Base-by-base conservation (phyloP, 345 rosid species). In the Gossypium bickii region DNA sequence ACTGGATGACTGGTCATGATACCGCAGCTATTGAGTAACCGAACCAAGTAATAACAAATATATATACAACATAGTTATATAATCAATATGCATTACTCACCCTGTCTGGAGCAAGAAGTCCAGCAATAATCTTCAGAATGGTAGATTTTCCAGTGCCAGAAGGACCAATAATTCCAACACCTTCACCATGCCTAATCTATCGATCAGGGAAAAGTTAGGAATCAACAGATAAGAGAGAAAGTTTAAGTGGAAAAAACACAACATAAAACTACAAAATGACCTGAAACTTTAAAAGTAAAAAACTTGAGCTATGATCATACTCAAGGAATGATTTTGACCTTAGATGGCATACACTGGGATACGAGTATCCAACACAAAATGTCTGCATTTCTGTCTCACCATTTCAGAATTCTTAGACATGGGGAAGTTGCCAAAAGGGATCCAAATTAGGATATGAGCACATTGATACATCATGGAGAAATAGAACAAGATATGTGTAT, bases 131-230 rank as follows among this genome's bases (percentile, higher is more conserved):
- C 89, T 91, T 94, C 76, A 94, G 83, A 86, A 93, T 81, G 0
- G 99, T 94, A 51, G 97, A 93, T 81, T 93, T 94, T 66, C 99
- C 99, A 60, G 99, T 91, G 70, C 99, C 99, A 72, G 99, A 94
- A 81, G 98, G 97, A 52, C 99, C 99, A 60, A 93, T 94, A 80
- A 94, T 89, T 72, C 98, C 98, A 80, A 93, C 98, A 83, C 96
- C 98, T 87, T 94, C 97, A 1, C 98, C 98, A 44, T 88, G 92
- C 81, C 97, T 89, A 82, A 94, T 94, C 99, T 94, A 81, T 22
- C 63, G 45, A 78, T 18, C 7, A 38, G 29, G 62, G 27, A 17
- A 72, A 72, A 13, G 20, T 64, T 65, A 52, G 61, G 63, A 65
- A 49, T 49, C 43, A 12, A 74, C 6, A 64, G 9, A 47, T 3